Percentiles rank a stretch among this genome's conserved stretches.
Evolutionary conservation across 805 yeast species (phyloP).

Genomic region (Dipodascus geniculatus): DNA sequence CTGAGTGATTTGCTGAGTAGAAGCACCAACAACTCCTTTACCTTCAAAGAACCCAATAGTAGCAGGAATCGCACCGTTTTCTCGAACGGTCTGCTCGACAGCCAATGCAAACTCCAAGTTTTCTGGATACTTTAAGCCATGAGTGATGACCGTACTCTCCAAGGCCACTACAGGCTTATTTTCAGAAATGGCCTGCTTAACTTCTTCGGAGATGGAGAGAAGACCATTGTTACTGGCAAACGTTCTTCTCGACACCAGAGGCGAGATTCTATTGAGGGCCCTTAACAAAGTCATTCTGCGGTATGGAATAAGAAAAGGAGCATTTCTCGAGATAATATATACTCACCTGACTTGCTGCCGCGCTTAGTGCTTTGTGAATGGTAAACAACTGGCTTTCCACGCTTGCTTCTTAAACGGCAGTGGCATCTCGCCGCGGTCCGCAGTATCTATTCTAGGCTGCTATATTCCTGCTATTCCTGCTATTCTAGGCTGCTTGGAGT

Average conservation of each 20-base stretch:
- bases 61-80: conserved; percentile 66
- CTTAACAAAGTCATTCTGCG: not conserved
- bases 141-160: conserved; percentile 81
- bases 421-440: no score
- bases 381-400: no score
- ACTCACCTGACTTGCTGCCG: no score
- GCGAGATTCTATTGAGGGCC: not conserved
- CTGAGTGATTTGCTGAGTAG: conserved; percentile 33
- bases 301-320: no score
- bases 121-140: conserved; percentile 75
- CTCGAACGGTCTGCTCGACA: conserved; percentile 53
- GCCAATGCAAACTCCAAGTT: conserved; percentile 60
- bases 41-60: conserved; percentile 74
- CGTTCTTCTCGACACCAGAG: not conserved
- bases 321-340: no score
- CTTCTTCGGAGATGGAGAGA: conserved; percentile 30
- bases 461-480: no score
- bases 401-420: no score
- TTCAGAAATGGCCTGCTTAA: conserved; percentile 46
- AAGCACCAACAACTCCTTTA: conserved; percentile 56
- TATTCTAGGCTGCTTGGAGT: no score
- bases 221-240: not conserved
- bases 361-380: no score
- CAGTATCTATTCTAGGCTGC: no score
- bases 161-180: conserved; percentile 65